Evolutionary conservation across 371 early-diverging fungal genomes (phyloP), one percentile per base, ranked within the genome.

Genomic region (Actinomucor elegans): DNA sequence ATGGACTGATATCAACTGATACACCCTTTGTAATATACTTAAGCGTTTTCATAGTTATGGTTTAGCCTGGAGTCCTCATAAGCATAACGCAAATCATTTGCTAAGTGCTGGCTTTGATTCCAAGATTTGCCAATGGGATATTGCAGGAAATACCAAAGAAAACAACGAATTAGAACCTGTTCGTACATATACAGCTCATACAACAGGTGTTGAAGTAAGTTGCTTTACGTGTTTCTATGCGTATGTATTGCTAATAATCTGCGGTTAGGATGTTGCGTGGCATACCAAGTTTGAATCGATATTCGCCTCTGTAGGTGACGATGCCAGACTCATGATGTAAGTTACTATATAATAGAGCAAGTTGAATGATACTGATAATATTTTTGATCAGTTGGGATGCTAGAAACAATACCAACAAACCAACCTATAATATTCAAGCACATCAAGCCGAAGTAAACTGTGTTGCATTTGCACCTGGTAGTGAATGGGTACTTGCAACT

Each of bases 241-340:
- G 21, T 40, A 40, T 20, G 6, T 4, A 23, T 9, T 40, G 5
- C n/a, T 21, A 20, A n/a, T 21, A 17, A n/a, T n/a, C n/a, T n/a
- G n/a, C 23, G n/a, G 0, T 7, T 29, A 29, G 8, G 49, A 37
- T 38, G 20, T 48, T 9, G 33, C 35, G 32, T 42, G 12, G 96
- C 90, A 94, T 71, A 70, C 80, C 42, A 72, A 82, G 57, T 82
- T 88, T 69, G 87, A 89, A 17, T 77, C 85, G 35, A 70, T 97
- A 28, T 97, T 99, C 73, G 97, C 91, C 3, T 95, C 96, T 14
- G 98, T 97, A 20, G 97, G 97, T 29, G 98, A 97, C 68, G 99
- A 98, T 70, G 88, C 84, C 43, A 85, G 89, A 58, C 69, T 98
- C 33, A 75, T 96, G 63, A 84, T 98, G 89, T 92, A 82, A 62